Percentiles rank a stretch among this genome's conserved stretches.
phyloP scores from a whole-genome alignment of 441 rosid genomes.

The Euphorbia schlechtendalii region DNA sequence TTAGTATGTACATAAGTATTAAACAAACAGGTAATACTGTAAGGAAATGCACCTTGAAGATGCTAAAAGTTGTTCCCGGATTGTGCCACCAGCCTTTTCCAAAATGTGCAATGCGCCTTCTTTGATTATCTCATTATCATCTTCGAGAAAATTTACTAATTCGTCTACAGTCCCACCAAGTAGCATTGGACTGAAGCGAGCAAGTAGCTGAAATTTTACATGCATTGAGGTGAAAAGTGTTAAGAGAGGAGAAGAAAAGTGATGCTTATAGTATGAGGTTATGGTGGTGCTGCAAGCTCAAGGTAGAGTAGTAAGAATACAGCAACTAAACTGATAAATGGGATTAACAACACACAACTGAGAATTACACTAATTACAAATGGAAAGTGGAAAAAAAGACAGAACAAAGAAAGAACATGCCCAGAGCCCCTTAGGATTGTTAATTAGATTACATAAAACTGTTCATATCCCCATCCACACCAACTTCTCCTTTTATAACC shows the following conservation, averaged over 20 bases:
- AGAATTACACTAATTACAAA: no score
- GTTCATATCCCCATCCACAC: no score
- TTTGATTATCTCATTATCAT: constrained; percentile 76
- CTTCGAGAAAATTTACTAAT: constrained; percentile 69
- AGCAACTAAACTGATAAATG: no score
- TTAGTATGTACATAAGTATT: constrained; percentile 24
- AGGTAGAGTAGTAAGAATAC: neutral
- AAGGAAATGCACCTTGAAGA: constrained; percentile 62
- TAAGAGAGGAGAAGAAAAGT: neutral
- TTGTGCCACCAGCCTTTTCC: constrained; percentile 96
- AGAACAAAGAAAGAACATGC: no score
- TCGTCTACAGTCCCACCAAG: constrained; percentile 83
- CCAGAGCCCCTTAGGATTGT: no score
- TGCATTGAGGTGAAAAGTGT: neutral
- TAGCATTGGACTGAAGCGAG: constrained; percentile 76
- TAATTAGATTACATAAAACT: no score
- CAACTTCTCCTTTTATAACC: no score
- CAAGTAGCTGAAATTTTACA: constrained; percentile 61
- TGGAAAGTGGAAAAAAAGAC: no score
- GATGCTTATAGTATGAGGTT: neutral
- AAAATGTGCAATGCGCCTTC: constrained; percentile 89
- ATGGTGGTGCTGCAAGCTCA: constrained; percentile 3
- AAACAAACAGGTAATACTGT: neutral
- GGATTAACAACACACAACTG: no score
- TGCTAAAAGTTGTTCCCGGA: constrained; percentile 82